Percentiles rank a stretch among this genome's conserved stretches.
phyloP scores from a whole-genome alignment of 2,329 filamentous ascomycete genomes.

The Fusarium poae region DNA sequence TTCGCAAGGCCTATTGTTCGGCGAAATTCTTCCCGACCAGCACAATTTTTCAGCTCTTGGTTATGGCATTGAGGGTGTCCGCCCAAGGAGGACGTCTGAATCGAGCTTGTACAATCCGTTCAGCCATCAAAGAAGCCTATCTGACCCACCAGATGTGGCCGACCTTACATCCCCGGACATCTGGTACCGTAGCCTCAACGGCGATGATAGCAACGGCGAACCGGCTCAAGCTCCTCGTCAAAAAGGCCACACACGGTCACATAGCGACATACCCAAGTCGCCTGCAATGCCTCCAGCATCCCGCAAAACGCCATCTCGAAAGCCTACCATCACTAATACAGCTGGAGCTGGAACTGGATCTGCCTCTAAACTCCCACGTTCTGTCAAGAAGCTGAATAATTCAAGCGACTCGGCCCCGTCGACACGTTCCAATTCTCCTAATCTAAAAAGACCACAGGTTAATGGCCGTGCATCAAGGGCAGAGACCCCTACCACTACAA shows the following conservation, averaged over 20 bases:
- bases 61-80: constrained; percentile 69
- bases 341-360: constrained; percentile 47
- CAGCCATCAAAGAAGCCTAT: constrained; percentile 66
- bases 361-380: constrained; percentile 62
- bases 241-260: constrained; percentile 62
- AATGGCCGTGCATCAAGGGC: constrained; percentile 58
- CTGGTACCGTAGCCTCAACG: constrained; percentile 67
- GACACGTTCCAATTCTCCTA: constrained; percentile 69
- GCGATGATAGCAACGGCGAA: constrained; percentile 42
- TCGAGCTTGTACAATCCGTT: constrained; percentile 71
- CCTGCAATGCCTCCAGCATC: constrained; percentile 50
- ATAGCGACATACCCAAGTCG: constrained; percentile 69
- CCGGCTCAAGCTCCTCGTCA: constrained; percentile 42
- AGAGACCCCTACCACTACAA: constrained; percentile 52
- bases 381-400: constrained; percentile 60
- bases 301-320: constrained; percentile 52
- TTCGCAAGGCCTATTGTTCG: constrained; percentile 74
- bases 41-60: constrained; percentile 65
- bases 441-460: constrained; percentile 58
- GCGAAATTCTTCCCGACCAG: constrained; percentile 76
- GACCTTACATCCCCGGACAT: constrained; percentile 75
- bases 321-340: constrained; percentile 44
- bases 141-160: constrained; percentile 64
- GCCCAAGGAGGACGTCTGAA: constrained; percentile 76
- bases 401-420: constrained; percentile 62